Evolutionary conservation across 2,329 filamentous ascomycete genomes (phyloP).

Genomic region (Albophoma yamanashiensis): DNA sequence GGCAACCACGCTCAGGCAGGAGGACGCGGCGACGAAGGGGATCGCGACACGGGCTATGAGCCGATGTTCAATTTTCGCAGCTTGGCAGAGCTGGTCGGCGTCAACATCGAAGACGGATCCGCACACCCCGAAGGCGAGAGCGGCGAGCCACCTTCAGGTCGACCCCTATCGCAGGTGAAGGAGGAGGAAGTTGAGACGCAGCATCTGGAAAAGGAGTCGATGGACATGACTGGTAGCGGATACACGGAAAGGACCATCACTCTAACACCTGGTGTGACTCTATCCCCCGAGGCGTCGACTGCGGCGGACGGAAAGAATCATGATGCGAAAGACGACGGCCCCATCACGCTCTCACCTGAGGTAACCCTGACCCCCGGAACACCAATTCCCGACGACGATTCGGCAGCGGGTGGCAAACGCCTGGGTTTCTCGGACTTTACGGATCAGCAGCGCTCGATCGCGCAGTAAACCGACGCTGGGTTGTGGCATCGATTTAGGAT

Average conservation of each 20-base stretch:
- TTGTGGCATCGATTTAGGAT: not conserved
- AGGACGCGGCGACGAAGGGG: slow-evolving; percentile 34
- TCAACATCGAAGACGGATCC: slow-evolving; percentile 39
- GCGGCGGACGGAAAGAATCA: not conserved
- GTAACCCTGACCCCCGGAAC: slow-evolving; percentile 41
- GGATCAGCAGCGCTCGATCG: slow-evolving; percentile 21
- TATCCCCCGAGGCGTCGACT: slow-evolving; percentile 27
- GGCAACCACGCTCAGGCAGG: slow-evolving; percentile 41
- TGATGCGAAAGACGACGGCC: not conserved
- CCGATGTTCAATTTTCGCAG: slow-evolving; percentile 89
- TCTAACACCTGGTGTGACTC: slow-evolving; percentile 4
- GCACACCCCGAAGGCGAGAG: slow-evolving; percentile 18
- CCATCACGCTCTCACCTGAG: slow-evolving; percentile 20
- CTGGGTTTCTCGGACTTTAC: slow-evolving; percentile 28
- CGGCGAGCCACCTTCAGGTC: slow-evolving; percentile 11
- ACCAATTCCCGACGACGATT: slow-evolving; percentile 24
- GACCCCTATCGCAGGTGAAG: slow-evolving; percentile 24
- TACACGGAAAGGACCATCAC: not conserved
- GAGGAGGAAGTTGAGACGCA: slow-evolving; percentile 24
- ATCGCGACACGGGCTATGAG: slow-evolving; percentile 48
- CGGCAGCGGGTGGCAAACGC: slow-evolving; percentile 29
- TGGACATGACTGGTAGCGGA: not conserved
- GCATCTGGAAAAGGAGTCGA: slow-evolving; percentile 15
- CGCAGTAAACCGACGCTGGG: slow-evolving; percentile 14
- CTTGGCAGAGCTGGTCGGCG: slow-evolving; percentile 72